phyloP scores from a whole-genome alignment of 2,329 filamentous ascomycete genomes.

The Paradendryphiella salina region DNA sequence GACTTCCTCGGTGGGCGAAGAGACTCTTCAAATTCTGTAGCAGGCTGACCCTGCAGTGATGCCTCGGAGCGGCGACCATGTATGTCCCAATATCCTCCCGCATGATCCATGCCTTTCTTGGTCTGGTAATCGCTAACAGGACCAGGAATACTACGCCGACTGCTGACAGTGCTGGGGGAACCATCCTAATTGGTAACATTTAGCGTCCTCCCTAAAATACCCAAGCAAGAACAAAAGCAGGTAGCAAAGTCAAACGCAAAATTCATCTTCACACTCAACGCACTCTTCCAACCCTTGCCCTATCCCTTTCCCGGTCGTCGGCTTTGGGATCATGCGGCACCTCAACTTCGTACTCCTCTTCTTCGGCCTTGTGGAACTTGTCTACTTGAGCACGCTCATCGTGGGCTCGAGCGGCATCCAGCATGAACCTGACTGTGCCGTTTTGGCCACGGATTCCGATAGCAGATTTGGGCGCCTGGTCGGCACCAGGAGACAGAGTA shows the following conservation, averaged over 20 bases:
- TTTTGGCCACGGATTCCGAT: conserved; percentile 56
- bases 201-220: not conserved
- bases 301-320: conserved; percentile 28
- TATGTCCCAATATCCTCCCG: not conserved
- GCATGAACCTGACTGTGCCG: conserved; percentile 85
- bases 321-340: conserved; percentile 35
- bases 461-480: conserved; percentile 43
- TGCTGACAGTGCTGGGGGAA: not conserved
- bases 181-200: conserved; percentile 4
- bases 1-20: not conserved
- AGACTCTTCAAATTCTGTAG: not conserved
- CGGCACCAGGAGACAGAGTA: conserved; percentile 46
- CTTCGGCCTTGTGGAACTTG: conserved; percentile 72
- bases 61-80: not conserved
- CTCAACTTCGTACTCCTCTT: conserved; percentile 79
- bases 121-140: not conserved
- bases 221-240: not conserved
- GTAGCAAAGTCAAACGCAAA: conserved; percentile 14
- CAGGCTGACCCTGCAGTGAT: not conserved
- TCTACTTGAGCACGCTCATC: conserved; percentile 70
- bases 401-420: conserved; percentile 75
- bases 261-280: conserved; percentile 31
- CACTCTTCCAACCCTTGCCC: conserved; percentile 29
- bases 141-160: not conserved
- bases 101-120: no score